These are phyloP conservation scores for Phalaenopsis hybrid DNA, from an alignment of 116 monocot species.

Conservation along the genomic window DNA sequence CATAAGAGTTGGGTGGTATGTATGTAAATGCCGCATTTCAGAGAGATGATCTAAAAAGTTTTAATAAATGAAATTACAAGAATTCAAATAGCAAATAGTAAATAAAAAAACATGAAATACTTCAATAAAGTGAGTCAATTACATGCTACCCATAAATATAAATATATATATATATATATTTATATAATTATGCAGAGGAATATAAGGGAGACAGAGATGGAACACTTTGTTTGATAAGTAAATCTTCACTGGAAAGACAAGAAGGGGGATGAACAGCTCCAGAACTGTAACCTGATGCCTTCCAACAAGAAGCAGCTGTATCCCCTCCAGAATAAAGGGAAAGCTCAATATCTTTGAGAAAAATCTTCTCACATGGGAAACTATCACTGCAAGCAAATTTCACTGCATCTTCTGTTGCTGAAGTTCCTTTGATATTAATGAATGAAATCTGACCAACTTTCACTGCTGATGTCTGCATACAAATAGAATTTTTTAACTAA, in stretches of 20 bases:
- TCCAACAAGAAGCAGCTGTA: slow-evolving; percentile 45
- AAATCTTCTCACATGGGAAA: slow-evolving; percentile 46
- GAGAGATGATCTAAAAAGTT: too few species aligned
- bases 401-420: slow-evolving; percentile 42
- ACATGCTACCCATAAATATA: background rate
- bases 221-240: slow-evolving; percentile 10
- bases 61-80: too few species aligned
- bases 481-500: background rate
- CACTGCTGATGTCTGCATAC: slow-evolving; percentile 56
- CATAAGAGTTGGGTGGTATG: too few species aligned
- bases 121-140: too few species aligned
- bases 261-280: slow-evolving; percentile 42
- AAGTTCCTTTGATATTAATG: slow-evolving; percentile 54
- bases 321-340: slow-evolving; percentile 30
- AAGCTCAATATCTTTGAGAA: slow-evolving; percentile 44
- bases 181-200: background rate
- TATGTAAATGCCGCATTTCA: too few species aligned
- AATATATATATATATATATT: background rate
- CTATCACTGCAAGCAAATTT: slow-evolving; percentile 64
- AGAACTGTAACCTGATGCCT: slow-evolving; percentile 35
- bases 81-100: too few species aligned
- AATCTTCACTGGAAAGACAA: slow-evolving; percentile 23
- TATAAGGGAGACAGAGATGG: background rate
- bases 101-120: too few species aligned
- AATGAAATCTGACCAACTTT: slow-evolving; percentile 44